phyloP scores from a whole-genome alignment of 371 early-diverging fungal genomes.

The Encephalitozoon hellem region DNA sequence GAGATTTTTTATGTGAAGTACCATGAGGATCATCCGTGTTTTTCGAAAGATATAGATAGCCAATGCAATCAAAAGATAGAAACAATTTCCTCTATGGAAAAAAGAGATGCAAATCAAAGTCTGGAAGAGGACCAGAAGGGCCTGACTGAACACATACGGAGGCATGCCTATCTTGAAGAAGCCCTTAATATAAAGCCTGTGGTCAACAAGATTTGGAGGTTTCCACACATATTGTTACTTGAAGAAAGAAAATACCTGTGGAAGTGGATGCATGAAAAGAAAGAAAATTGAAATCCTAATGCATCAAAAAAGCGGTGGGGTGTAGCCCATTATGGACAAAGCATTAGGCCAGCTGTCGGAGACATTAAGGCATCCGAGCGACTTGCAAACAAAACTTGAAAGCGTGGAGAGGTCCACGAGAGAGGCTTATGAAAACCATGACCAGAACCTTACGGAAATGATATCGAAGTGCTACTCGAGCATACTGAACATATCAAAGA shows the following conservation, averaged over 20 bases:
- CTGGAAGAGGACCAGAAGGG: no score
- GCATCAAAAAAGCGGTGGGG: neutral
- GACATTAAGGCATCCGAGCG: constrained; percentile 45
- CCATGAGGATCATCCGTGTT: neutral
- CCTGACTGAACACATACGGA: no score
- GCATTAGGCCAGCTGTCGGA: constrained; percentile 39
- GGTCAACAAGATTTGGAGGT: neutral
- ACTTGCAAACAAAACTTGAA: constrained; percentile 40
- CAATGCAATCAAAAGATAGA: neutral
- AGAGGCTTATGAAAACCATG: constrained; percentile 11
- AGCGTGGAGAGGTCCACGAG: neutral
- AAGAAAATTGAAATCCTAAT: neutral
- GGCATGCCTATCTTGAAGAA: neutral
- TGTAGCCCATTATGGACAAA: constrained; percentile 21
- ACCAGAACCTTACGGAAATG: constrained; percentile 7
- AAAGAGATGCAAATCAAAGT: no score
- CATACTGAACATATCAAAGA: constrained; percentile 10
- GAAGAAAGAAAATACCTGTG: neutral
- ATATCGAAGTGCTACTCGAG: constrained; percentile 2
- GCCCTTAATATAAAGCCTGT: neutral
- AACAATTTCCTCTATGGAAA: neutral
- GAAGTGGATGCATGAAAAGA: neutral
- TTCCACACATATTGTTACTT: neutral
- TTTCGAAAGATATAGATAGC: neutral
- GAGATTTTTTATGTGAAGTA: neutral